These are phyloP conservation scores for Byssochlamys sp. DNA, from an alignment of 2,329 filamentous ascomycete genomes.

Conservation along the genomic window DNA sequence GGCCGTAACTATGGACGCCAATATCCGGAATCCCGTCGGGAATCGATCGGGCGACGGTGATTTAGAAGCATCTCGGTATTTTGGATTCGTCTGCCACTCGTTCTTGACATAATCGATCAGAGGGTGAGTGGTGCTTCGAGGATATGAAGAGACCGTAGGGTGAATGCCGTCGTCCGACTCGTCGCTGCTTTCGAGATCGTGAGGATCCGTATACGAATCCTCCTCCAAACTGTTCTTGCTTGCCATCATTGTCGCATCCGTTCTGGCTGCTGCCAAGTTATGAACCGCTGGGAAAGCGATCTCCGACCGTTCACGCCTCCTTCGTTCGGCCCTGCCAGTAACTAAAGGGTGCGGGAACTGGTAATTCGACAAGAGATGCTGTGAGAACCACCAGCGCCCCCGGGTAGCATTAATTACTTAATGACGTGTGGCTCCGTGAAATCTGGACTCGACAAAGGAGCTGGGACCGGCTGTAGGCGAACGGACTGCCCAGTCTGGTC, in stretches of 20 bases:
- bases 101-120: constrained; percentile 32
- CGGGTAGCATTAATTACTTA: background rate
- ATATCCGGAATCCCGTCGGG: constrained; percentile 16
- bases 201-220: background rate
- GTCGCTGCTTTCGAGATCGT: constrained; percentile 1
- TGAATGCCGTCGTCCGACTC: constrained; percentile 16
- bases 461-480: background rate
- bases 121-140: constrained; percentile 16
- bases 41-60: constrained; percentile 10
- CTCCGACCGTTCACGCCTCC: background rate
- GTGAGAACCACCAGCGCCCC: background rate
- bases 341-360: background rate
- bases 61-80: constrained; percentile 11
- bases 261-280: background rate
- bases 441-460: background rate
- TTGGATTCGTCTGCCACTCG: constrained; percentile 24
- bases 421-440: background rate
- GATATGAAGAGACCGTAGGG: constrained; percentile 5
- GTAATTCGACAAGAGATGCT: background rate
- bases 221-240: background rate
- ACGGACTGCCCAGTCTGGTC: background rate
- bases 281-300: background rate
- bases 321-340: background rate
- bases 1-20: constrained; percentile 25
- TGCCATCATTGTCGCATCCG: background rate